Evolutionary conservation across 257 asterid genomes (phyloP).

Genomic region (Nicotiana paniculata): DNA sequence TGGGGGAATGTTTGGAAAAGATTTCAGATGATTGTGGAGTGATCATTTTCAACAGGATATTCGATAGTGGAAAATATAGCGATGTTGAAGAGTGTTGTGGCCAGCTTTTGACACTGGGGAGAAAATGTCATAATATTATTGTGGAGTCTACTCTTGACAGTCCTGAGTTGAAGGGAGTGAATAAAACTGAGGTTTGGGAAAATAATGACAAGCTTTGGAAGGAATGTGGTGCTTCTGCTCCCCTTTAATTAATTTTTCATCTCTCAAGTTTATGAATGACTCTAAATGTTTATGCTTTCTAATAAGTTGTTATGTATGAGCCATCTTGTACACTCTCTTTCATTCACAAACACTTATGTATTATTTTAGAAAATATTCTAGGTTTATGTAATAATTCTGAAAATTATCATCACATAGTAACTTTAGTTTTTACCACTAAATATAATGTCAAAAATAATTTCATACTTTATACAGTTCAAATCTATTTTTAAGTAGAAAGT

Average conservation of each 20-base stretch:
- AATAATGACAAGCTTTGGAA: neutral
- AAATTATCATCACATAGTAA: no score
- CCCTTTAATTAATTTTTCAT: neutral
- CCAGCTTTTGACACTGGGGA: neutral
- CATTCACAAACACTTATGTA: no score
- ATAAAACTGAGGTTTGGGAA: neutral
- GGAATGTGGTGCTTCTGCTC: neutral
- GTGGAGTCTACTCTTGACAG: neutral
- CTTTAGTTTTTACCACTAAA: no score
- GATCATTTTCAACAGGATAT: neutral
- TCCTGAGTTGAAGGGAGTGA: neutral
- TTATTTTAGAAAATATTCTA: no score
- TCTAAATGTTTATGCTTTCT: no score
- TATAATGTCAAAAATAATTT: no score
- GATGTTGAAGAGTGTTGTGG: neutral
- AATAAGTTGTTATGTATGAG: no score
- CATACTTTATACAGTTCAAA: no score
- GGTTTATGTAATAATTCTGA: no score
- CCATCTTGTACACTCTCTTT: no score
- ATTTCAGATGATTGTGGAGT: conserved; percentile 1
- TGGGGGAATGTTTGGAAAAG: neutral
- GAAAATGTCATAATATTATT: neutral
- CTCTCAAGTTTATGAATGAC: neutral
- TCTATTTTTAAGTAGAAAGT: no score
- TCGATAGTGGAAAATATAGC: neutral